Evolutionary conservation across 768 basidiomycete genomes (phyloP), one percentile per base, ranked within the genome.

Genomic region (Mycena maculata): DNA sequence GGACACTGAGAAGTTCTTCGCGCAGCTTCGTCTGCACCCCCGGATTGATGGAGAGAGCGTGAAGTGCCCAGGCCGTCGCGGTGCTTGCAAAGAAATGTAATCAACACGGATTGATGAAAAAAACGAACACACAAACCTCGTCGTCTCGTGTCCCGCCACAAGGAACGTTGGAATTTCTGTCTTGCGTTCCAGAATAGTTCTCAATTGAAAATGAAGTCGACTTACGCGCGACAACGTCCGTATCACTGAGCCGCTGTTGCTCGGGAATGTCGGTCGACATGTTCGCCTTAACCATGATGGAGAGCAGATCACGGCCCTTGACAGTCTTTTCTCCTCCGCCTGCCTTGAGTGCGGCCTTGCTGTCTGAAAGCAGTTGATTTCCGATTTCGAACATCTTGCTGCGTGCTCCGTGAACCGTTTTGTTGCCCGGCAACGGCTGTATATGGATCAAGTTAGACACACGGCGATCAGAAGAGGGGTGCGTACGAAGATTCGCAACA

Each of bases 271-370:
- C 84, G 1, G 77, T 77, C 6, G 83, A 84, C 80, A 86, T 78
- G 72, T 88, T 88, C 11, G 86, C 86, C 60, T 76, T 79, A 56
- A 87, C 77, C 15, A 87, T 76, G n/a, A 86, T 67, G 15, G 80
- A 82, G n/a, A 88, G 73, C 5, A 88, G 62, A 72, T 88, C 86
- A 4, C 83, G 79, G 80, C 81, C 1, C 67, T 69, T 15, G 79
- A 71, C 20, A n/a, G 75, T 56, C 20, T 71, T 65, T 41, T 66
- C 69, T 25, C 66, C 67, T 23, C 52, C 65, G 2, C 47, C 59
- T 10, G 79, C 69, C 3, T 60, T 53, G 10, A 41, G 10, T 41
- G 39, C 39, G 16, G 39, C 39, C 18, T 41, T 41, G 16, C 82
- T 84, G 30, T 81, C 74, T 13, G 52, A 27, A 7, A 83, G 54